Evolutionary conservation across 495 filamentous ascomycete genomes (phyloP).

Genomic region (Hypoxylon crocopeplum): DNA sequence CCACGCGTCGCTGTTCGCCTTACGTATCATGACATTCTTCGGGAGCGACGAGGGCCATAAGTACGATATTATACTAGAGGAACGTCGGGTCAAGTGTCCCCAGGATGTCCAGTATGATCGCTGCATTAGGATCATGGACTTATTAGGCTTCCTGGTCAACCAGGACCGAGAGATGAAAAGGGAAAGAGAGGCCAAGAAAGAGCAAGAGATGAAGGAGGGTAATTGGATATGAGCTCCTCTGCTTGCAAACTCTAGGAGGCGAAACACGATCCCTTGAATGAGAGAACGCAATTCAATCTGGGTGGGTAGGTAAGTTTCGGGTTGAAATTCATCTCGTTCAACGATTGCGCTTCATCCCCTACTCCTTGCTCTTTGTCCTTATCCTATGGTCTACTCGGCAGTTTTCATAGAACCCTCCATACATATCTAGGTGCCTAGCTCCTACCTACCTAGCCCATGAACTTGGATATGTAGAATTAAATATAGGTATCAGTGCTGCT

Average conservation of each 20-base stretch:
- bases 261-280: too few relatives aligned
- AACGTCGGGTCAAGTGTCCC: background rate
- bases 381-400: too few relatives aligned
- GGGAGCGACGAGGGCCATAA: background rate
- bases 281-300: too few relatives aligned
- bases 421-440: too few relatives aligned
- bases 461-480: too few relatives aligned
- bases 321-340: too few relatives aligned
- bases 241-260: background rate
- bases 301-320: too few relatives aligned
- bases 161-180: conserved; percentile 6
- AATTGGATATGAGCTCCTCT: conserved; percentile 2
- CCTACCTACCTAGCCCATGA: too few relatives aligned
- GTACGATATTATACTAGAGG: conserved; percentile 8
- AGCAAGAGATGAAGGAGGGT: background rate
- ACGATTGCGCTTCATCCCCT: too few relatives aligned
- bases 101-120: conserved; percentile 9
- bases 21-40: conserved; percentile 16
- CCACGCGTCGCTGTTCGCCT: conserved; percentile 14
- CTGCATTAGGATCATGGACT: conserved; percentile 8
- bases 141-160: conserved; percentile 18
- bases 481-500: too few relatives aligned
- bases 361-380: too few relatives aligned
- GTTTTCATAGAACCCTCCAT: too few relatives aligned
- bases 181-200: background rate